Evolutionary conservation across 768 basidiomycete species (phyloP).

Genomic region (Rhodosporidiobolus sp.): DNA sequence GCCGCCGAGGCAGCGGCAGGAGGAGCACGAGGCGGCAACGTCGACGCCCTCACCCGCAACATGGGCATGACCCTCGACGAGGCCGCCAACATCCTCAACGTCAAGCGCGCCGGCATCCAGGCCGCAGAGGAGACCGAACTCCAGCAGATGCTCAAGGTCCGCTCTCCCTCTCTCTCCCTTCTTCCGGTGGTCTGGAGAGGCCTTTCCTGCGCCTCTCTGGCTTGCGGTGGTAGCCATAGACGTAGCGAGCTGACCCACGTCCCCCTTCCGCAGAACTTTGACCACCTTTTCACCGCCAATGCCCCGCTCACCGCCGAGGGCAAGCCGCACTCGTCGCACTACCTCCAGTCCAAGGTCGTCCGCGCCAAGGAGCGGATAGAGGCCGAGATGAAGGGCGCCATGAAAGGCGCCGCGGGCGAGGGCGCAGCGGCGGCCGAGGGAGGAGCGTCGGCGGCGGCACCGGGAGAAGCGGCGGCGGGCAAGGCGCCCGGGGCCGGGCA

Average conservation of each 20-base stretch:
- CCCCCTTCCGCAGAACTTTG: slow-evolving; percentile 67
- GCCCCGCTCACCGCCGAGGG: slow-evolving; percentile 52
- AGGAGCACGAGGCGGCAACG: slow-evolving; percentile 65
- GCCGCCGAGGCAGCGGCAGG: slow-evolving; percentile 69
- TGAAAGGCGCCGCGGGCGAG: slow-evolving; percentile 2
- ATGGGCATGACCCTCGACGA: slow-evolving; percentile 94
- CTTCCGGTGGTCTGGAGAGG: neutral
- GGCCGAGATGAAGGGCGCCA: slow-evolving; percentile 59
- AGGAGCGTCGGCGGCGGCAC: neutral
- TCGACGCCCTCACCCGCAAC: slow-evolving; percentile 76
- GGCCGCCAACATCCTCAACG: slow-evolving; percentile 85
- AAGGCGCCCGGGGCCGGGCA: neutral
- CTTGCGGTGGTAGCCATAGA: too few species aligned
- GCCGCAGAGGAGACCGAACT: slow-evolving; percentile 20
- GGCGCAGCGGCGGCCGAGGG: neutral
- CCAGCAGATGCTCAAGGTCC: slow-evolving; percentile 68
- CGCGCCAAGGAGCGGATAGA: slow-evolving; percentile 92
- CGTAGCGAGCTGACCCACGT: too few species aligned
- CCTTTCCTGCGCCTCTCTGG: neutral
- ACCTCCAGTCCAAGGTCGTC: slow-evolving; percentile 94
- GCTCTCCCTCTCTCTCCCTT: neutral
- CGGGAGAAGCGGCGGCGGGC: slow-evolving; percentile 1
- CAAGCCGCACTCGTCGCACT: slow-evolving; percentile 67
- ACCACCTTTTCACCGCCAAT: slow-evolving; percentile 88
- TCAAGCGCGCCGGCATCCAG: slow-evolving; percentile 42